Percentiles rank a stretch among this genome's conserved stretches.
phyloP scores from a whole-genome alignment of 2,329 filamentous ascomycete genomes.

The Sordariomycetes sp. region DNA sequence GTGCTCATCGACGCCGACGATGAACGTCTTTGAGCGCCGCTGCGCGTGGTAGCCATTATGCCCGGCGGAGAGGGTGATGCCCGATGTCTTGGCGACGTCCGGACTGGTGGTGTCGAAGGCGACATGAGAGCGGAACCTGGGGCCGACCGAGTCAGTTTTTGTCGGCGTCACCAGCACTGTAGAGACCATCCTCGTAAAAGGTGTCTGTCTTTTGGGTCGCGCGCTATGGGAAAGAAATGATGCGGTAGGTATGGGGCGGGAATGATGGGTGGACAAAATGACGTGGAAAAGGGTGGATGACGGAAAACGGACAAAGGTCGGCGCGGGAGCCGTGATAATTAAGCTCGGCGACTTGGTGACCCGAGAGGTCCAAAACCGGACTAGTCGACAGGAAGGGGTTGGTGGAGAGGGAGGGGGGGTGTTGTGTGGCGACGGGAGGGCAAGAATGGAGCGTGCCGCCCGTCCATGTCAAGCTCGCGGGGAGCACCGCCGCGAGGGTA shows the following conservation, averaged over 20 bases:
- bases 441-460: neutral
- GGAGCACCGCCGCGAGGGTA: neutral
- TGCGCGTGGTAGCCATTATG: slow-evolving; percentile 76
- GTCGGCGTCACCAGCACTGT: neutral
- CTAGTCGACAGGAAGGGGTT: neutral
- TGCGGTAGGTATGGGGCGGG: neutral
- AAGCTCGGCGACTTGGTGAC: neutral
- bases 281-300: neutral
- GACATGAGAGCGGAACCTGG: slow-evolving; percentile 45
- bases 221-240: neutral
- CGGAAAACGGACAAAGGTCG: neutral
- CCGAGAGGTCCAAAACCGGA: neutral
- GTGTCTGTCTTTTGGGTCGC: neutral
- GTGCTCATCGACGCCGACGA: slow-evolving; percentile 84
- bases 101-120: slow-evolving; percentile 46
- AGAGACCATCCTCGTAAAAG: slow-evolving; percentile 1
- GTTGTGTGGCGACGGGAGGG: neutral
- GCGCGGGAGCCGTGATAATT: neutral
- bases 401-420: neutral
- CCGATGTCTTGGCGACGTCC: slow-evolving; percentile 45
- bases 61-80: slow-evolving; percentile 72
- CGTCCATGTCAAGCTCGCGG: neutral
- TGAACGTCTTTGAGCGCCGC: slow-evolving; percentile 72
- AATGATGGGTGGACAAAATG: neutral
- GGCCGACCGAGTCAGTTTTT: slow-evolving; percentile 14